Percentiles rank a stretch among this genome's conserved stretches.
These are phyloP conservation scores for Ogataea methylovora DNA, from an alignment of 805 yeast genomes.

Conservation along the genomic window DNA sequence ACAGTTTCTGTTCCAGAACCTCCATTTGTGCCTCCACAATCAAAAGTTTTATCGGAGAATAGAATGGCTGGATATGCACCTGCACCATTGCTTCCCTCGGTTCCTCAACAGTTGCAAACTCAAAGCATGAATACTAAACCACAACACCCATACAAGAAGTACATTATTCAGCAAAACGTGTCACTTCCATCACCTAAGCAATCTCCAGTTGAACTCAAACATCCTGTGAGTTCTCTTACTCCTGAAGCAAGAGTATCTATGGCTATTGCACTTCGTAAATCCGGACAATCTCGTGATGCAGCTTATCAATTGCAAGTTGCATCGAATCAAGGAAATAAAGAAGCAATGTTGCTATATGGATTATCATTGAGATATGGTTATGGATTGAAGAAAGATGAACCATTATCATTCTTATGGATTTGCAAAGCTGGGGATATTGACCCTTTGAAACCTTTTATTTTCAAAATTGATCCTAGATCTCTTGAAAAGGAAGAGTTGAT, in stretches of 20 bases:
- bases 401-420: constrained; percentile 53
- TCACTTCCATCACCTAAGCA: too few relatives aligned
- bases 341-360: constrained; percentile 67
- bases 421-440: constrained; percentile 41
- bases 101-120: too few relatives aligned
- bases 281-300: constrained; percentile 60
- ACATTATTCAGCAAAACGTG: too few relatives aligned
- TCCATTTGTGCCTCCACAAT: neutral
- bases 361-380: constrained; percentile 60
- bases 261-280: constrained; percentile 43
- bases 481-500: too few relatives aligned
- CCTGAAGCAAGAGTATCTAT: constrained; percentile 28
- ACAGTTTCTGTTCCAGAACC: neutral
- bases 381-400: constrained; percentile 53
- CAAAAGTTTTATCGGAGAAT: neutral
- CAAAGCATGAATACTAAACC: too few relatives aligned
- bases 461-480: constrained; percentile 29
- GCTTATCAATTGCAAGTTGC: constrained; percentile 61
- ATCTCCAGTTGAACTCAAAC: neutral
- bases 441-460: constrained; percentile 9
- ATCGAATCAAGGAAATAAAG: constrained; percentile 50
- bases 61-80: too few relatives aligned
- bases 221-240: constrained; percentile 9
- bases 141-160: too few relatives aligned
- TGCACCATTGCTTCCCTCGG: too few relatives aligned